Base-by-base conservation (phyloP, 345 rosid genomes). In the Syzygium grande region DNA sequence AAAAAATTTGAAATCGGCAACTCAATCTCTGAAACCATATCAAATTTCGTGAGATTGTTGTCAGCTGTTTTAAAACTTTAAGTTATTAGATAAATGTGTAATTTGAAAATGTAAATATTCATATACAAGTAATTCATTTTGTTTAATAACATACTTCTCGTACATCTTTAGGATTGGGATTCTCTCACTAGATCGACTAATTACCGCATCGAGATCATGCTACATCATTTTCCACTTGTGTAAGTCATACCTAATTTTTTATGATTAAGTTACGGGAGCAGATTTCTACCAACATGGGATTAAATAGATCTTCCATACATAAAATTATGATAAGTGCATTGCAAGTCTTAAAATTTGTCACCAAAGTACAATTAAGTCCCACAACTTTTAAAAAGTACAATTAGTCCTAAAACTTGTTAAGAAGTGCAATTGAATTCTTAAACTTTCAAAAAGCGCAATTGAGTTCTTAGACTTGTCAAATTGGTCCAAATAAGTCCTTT, bases 11-110 rank as follows among this genome's bases (percentile, higher is more conserved):
- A 68, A 68, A 34, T 34, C 7, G 19, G 5, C 80, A 19, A 7
- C 80, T 34, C 25, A 73, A 34, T 4, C 23, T 5, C 38, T 30
- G 2, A 34, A 34, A 19, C 0, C 49, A 34, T 73, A 17, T 19
- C 13, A 34, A 34, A 34, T 6, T 34, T 34, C 19, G 27, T 19
- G 22, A 73, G 7, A 34, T 2, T 0, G 1, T 2, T 34, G 1
- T 19, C 13, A 17, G 19, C 11, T 34, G 9, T 34, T 34, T 34
- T 17, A 34, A 34, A 34, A 17, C 2, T 9, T 34, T 2, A 61
- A n/a, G 34, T n/a, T 12, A 6, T n/a, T n/a, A 13, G 2, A 61
- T n/a, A n/a, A 61, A 61, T 27, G 34, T 13, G 16, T 13, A n/a
- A 3, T 5, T 61, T 61, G 8, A 61, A 61, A 61, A 27, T 5